Evolutionary conservation across 306 rosid species (phyloP).

Genomic region (Arachis stenosperma): DNA sequence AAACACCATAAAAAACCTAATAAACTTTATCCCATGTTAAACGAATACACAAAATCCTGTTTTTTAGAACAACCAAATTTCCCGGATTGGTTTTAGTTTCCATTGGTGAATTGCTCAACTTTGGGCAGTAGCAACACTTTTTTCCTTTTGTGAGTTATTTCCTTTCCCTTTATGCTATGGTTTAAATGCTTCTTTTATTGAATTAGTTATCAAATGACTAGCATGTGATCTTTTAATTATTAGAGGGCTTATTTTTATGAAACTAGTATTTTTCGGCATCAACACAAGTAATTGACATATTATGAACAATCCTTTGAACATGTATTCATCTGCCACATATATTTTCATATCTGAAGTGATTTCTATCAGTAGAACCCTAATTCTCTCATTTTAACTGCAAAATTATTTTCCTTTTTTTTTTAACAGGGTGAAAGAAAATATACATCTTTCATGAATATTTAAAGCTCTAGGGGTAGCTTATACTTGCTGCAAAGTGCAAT

Average conservation of each 20-base stretch:
- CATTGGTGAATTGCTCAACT: too few species aligned
- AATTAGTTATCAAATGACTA: neutral
- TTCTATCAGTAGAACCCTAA: neutral
- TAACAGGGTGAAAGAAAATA: neutral
- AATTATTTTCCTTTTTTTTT: neutral
- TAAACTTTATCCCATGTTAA: neutral
- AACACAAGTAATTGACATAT: neutral
- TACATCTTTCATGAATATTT: neutral
- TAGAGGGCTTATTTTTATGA: neutral
- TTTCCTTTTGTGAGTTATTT: neutral
- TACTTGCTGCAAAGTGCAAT: too few species aligned
- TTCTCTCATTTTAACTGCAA: conserved; percentile 17
- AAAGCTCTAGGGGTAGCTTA: neutral
- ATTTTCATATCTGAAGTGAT: conserved; percentile 25
- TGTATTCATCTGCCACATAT: conserved; percentile 14
- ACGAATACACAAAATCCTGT: neutral
- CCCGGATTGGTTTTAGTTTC: neutral
- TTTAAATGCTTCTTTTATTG: neutral
- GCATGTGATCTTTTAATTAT: neutral
- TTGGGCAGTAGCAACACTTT: neutral
- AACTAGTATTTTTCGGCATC: neutral
- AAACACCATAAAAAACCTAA: neutral
- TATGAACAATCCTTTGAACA: conserved; percentile 3
- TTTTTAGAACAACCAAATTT: neutral
- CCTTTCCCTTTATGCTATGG: neutral